Percentiles rank a stretch among this genome's conserved stretches.
These are phyloP conservation scores for Kwoniella dendrophila DNA, from an alignment of 768 basidiomycete species.

Conservation along the genomic window DNA sequence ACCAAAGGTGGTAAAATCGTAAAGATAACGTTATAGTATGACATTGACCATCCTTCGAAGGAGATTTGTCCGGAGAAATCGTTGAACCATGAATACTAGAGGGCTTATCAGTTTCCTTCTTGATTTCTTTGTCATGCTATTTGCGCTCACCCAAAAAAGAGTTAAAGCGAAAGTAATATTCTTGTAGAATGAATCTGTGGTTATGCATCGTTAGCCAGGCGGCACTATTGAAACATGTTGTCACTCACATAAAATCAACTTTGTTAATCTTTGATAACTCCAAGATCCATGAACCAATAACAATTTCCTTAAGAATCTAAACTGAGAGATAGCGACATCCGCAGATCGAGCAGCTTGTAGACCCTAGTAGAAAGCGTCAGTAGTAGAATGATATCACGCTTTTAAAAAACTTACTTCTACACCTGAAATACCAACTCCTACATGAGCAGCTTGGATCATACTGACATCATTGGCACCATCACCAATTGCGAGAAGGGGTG, in stretches of 20 bases:
- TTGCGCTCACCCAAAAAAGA: conserved; percentile 81
- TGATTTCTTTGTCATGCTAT: conserved; percentile 7
- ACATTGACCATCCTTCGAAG: conserved; percentile 98
- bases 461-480: conserved; percentile 98
- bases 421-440: conserved; percentile 96
- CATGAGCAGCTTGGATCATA: conserved; percentile 99
- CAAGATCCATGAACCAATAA: conserved; percentile 96
- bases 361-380: conserved; percentile 63
- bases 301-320: conserved; percentile 90
- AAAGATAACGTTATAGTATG: conserved; percentile 94
- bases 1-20: conserved; percentile 94
- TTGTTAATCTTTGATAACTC: conserved; percentile 95
- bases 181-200: conserved; percentile 93
- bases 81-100: conserved; percentile 95
- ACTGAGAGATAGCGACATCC: conserved; percentile 97
- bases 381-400: too few species aligned
- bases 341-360: conserved; percentile 97
- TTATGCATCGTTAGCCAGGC: background rate
- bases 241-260: conserved; percentile 89
- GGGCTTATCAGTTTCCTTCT: background rate
- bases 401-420: conserved; percentile 82
- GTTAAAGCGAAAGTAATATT: conserved; percentile 98
- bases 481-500: conserved; percentile 93
- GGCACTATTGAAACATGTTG: background rate
- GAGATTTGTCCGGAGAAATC: conserved; percentile 99